Conservation (phyloP, 2,329 filamentous ascomycete genomes). For the Scleromitrula shiraiana region DNA sequence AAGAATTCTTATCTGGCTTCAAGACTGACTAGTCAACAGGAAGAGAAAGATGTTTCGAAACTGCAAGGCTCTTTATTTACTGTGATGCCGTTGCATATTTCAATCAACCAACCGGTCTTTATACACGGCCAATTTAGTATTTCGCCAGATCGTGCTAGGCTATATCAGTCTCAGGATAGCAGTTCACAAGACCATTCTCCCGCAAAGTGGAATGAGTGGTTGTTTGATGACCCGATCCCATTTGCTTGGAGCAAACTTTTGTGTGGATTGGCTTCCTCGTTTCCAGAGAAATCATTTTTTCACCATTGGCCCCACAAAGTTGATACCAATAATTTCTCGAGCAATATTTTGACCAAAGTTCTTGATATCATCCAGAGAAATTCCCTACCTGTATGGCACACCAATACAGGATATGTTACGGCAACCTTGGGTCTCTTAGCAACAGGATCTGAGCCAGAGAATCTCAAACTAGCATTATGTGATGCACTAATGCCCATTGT, state of each 20-base stretch:
- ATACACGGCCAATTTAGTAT: slow-evolving; percentile 31
- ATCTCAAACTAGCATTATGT: slow-evolving; percentile 16
- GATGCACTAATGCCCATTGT: slow-evolving; percentile 20
- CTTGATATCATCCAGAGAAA: slow-evolving; percentile 13
- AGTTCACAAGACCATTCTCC: slow-evolving; percentile 20
- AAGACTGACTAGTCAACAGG: not conserved
- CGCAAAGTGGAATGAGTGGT: slow-evolving; percentile 27
- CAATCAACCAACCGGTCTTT: slow-evolving; percentile 29
- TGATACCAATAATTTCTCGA: slow-evolving; percentile 11
- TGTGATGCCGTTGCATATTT: slow-evolving; percentile 28
- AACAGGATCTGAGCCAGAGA: slow-evolving; percentile 5
- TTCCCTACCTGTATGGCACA: slow-evolving; percentile 18
- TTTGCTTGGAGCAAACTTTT: slow-evolving; percentile 25
- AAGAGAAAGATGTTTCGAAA: not conserved
- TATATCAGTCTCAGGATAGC: slow-evolving; percentile 22
- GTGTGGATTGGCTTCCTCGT: slow-evolving; percentile 7
- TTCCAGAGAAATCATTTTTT: slow-evolving; percentile 11
- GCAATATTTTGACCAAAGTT: slow-evolving; percentile 12
- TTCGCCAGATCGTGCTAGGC: slow-evolving; percentile 28
- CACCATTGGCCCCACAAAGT: slow-evolving; percentile 16
- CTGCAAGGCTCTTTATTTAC: slow-evolving; percentile 26
- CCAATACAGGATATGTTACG: slow-evolving; percentile 15
- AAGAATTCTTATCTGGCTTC: too few species aligned
- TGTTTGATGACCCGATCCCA: slow-evolving; percentile 23
- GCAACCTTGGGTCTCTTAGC: slow-evolving; percentile 12